Evolutionary conservation across 2,329 filamentous ascomycete genomes (phyloP).

Genomic region (Corynespora cassiicola): DNA sequence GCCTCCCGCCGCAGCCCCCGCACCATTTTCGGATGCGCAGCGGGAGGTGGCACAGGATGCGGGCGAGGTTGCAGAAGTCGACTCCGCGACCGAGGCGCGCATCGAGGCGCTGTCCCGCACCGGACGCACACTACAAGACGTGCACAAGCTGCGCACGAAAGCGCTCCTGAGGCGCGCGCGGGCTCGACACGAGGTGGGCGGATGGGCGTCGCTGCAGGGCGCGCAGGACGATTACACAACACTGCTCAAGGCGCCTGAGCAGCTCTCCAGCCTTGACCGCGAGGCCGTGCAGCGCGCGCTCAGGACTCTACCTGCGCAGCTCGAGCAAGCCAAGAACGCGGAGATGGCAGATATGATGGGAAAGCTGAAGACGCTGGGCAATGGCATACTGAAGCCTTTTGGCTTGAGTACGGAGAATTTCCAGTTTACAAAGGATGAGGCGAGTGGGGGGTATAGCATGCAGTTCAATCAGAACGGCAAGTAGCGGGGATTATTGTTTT

Average conservation of each 20-base stretch:
- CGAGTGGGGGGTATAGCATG: slow-evolving; percentile 91
- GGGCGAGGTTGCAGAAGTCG: slow-evolving; percentile 67
- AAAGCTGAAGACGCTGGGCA: slow-evolving; percentile 90
- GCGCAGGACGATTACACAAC: slow-evolving; percentile 81
- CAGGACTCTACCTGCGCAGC: slow-evolving; percentile 67
- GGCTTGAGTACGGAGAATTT: slow-evolving; percentile 95
- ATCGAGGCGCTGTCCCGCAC: slow-evolving; percentile 40
- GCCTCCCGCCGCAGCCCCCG: slow-evolving; percentile 24
- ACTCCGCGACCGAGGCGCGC: slow-evolving; percentile 52
- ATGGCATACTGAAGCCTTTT: slow-evolving; percentile 91
- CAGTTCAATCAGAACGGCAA: slow-evolving; percentile 68
- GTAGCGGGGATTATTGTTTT: too few relatives aligned
- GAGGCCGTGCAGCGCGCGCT: slow-evolving; percentile 73
- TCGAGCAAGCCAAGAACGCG: slow-evolving; percentile 80
- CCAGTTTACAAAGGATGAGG: slow-evolving; percentile 89
- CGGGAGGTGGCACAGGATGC: slow-evolving; percentile 57
- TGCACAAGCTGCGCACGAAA: slow-evolving; percentile 80
- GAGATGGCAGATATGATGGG: slow-evolving; percentile 98
- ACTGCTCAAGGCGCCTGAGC: slow-evolving; percentile 63
- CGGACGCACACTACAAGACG: slow-evolving; percentile 59
- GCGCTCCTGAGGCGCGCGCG: slow-evolving; percentile 80
- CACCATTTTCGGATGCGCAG: slow-evolving; percentile 49
- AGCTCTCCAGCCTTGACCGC: slow-evolving; percentile 69
- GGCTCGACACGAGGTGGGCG: slow-evolving; percentile 72
- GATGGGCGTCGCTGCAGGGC: slow-evolving; percentile 81